Evolutionary conservation across 768 basidiomycete genomes (phyloP), one percentile per base, ranked within the genome.

Genomic region (Mycena chlorophos): DNA sequence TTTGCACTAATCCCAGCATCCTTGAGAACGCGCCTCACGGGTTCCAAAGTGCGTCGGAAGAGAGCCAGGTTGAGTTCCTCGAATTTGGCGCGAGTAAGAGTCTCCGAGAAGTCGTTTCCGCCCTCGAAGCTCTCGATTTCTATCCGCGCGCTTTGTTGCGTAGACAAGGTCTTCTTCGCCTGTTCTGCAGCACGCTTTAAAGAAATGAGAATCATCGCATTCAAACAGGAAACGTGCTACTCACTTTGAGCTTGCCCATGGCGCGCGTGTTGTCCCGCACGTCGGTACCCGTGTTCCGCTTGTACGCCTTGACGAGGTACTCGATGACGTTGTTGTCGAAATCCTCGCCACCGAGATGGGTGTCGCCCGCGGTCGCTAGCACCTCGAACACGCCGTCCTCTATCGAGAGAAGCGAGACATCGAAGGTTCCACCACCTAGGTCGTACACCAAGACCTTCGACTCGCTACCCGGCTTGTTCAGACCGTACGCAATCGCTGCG

Each of bases 11-110:
- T 79, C 59, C 80, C 79, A 43, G 89, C 86, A 69, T 91, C 89
- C 80, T 87, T 88, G 60, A 91, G 77, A 19, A 91, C 89, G 72
- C 87, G 88, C 71, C 89, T 86, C 58, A 91, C 89, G 56, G 88
- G 89, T 73, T 86, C 86, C 85, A 92, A 85, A 14, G 89, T 91
- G 80, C 86, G 87, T 62, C 83, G 76, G 82, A 92, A 91, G 25
- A 92, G 78, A 65, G 90, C 89, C 71, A 86, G 79, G 77, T 89
- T 91, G 64, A 91, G 77, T 71, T 91, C 88, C 75, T 91, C 90
- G 69, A 92, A 91, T 74, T 90, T 89, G 71, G 88, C 88, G 46
- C 89, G 79, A 19, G 89, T 91, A 49, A 91, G 76, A 6, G 84
- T 86, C 77, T 89, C 88, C 46, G 84, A 83, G 68, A 91, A 84